Evolutionary conservation across 2,329 filamentous ascomycete genomes (phyloP).

Genomic region (Setomelanomma holmii): DNA sequence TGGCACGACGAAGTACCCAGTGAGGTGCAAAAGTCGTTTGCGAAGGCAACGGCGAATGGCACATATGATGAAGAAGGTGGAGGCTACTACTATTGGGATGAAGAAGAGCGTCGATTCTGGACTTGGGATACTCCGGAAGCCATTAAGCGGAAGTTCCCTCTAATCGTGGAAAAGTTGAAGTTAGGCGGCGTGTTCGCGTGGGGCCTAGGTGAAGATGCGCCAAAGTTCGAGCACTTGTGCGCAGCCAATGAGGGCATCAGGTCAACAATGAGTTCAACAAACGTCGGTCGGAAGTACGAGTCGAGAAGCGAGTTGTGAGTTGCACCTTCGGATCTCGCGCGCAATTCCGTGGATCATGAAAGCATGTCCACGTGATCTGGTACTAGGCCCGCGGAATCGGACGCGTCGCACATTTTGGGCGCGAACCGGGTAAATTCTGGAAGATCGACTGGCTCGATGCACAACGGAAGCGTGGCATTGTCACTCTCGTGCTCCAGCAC

Average conservation of each 20-base stretch:
- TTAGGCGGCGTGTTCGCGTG: conserved; percentile 77
- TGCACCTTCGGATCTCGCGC: too few species aligned
- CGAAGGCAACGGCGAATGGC: conserved; percentile 60
- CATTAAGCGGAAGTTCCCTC: conserved; percentile 67
- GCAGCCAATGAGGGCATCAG: conserved; percentile 28
- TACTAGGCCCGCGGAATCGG: background rate
- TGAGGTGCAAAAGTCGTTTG: conserved; percentile 64
- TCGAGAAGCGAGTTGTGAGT: conserved; percentile 13
- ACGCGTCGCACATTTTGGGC: background rate
- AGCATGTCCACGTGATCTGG: conserved; percentile 5
- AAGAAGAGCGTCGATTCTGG: conserved; percentile 68
- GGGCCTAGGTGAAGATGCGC: conserved; percentile 71
- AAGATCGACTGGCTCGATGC: background rate
- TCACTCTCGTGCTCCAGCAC: background rate
- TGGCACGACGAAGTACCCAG: conserved; percentile 37
- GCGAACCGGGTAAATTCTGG: background rate
- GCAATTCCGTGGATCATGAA: too few species aligned
- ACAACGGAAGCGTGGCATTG: background rate
- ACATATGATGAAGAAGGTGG: conserved; percentile 64
- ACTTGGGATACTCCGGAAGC: conserved; percentile 70
- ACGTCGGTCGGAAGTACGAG: background rate
- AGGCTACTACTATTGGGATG: conserved; percentile 74
- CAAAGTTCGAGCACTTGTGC: conserved; percentile 48
- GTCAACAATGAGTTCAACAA: background rate
- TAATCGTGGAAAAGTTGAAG: conserved; percentile 61